phyloP scores from a whole-genome alignment of 1,284 basidiomycete species.

The Irpex sp. region DNA sequence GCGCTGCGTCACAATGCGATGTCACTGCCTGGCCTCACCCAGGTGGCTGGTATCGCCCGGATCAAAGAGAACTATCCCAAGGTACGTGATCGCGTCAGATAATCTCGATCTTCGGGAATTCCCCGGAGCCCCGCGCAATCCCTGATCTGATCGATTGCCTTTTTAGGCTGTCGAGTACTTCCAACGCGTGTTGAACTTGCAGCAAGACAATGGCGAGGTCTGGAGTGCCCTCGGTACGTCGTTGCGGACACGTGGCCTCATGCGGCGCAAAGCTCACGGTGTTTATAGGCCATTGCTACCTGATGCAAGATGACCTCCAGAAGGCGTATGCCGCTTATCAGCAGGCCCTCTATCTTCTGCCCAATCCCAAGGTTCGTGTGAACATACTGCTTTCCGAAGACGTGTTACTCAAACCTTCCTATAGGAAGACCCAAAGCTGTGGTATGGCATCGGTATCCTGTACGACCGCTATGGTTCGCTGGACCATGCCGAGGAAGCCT shows the following conservation, averaged over 20 bases:
- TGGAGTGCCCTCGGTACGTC: constrained; percentile 86
- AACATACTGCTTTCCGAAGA: constrained; percentile 7
- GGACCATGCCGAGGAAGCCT: constrained; percentile 98
- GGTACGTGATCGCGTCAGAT: constrained; percentile 42
- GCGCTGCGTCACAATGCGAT: constrained; percentile 90
- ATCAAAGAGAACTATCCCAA: constrained; percentile 86
- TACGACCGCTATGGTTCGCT: constrained; percentile 98
- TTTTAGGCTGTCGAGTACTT: constrained; percentile 91
- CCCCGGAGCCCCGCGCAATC: constrained; percentile 3
- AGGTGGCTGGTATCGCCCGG: constrained; percentile 88
- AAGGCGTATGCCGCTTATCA: constrained; percentile 99
- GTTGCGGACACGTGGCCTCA: constrained; percentile 18
- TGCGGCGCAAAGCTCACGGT: constrained; percentile 16
- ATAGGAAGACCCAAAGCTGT: constrained; percentile 93
- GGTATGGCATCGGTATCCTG: constrained; percentile 99
- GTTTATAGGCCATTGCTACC: constrained; percentile 83
- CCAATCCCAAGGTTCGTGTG: constrained; percentile 80
- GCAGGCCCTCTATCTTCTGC: constrained; percentile 93
- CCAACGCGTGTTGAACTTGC: constrained; percentile 83
- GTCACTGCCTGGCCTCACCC: constrained; percentile 84
- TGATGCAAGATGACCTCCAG: constrained; percentile 99
- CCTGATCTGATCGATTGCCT: constrained; percentile 18
- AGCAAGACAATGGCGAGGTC: constrained; percentile 92
- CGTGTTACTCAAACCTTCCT: constrained; percentile 13
- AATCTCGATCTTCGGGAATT: constrained; percentile 20